Conservation (phyloP, 1,139 yeast genomes). For the Magnusiomyces sp. region DNA sequence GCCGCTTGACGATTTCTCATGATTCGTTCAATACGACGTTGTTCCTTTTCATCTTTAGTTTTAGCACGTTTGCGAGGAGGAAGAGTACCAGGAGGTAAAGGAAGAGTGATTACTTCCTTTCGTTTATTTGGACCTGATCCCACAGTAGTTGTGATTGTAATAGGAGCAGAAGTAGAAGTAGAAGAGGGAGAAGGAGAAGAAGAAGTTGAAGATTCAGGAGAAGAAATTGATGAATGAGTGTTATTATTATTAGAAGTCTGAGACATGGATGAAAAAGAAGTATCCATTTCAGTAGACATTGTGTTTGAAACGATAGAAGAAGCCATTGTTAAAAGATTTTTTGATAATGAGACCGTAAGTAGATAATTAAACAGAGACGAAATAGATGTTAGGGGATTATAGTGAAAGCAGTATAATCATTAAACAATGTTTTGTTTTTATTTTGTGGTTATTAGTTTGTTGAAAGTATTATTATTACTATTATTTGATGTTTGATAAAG, state of each 20-base stretch:
- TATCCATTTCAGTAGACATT: too few species aligned
- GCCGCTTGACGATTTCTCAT: conserved; percentile 95
- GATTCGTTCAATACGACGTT: conserved; percentile 85
- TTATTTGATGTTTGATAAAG: too few species aligned
- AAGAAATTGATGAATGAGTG: background rate
- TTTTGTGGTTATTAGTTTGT: too few species aligned
- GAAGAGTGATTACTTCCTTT: conserved; percentile 27
- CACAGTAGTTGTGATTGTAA: conserved; percentile 14
- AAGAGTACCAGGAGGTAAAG: conserved; percentile 40
- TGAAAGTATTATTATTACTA: too few species aligned
- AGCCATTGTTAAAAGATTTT: background rate
- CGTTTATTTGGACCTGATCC: conserved; percentile 22
- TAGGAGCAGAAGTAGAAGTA: background rate
- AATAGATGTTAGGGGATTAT: too few species aligned
- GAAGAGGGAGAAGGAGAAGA: background rate
- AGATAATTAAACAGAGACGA: too few species aligned
- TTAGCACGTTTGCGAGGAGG: conserved; percentile 97
- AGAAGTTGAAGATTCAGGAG: background rate
- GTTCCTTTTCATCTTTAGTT: conserved; percentile 95
- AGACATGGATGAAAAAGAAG: too few species aligned
- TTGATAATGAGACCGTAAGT: background rate
- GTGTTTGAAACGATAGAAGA: background rate
- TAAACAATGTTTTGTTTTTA: too few species aligned
- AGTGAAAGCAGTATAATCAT: too few species aligned
- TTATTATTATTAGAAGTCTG: too few species aligned